Conservation (phyloP, 192 early-diverging fungal species). For the Backusella macrospora region DNA sequence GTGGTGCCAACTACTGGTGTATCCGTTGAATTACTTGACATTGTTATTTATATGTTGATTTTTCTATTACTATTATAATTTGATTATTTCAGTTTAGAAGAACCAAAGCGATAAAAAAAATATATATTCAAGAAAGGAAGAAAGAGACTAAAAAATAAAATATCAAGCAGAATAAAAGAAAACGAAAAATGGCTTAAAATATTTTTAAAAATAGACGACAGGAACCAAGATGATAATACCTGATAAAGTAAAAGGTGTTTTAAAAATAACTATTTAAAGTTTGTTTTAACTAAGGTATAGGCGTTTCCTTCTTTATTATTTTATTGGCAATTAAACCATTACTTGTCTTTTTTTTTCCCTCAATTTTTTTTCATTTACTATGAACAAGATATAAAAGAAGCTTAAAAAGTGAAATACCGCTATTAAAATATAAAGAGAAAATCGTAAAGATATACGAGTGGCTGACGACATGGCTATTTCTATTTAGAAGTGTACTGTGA, state of each 20-base stretch:
- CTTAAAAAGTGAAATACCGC: too few relatives aligned
- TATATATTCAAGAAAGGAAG: too few relatives aligned
- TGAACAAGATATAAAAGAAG: background rate
- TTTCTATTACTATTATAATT: background rate
- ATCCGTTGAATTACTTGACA: background rate
- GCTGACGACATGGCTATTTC: constrained; percentile 2
- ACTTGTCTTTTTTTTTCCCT: background rate
- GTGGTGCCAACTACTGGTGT: background rate
- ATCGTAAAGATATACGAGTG: background rate
- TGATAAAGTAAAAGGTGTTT: constrained; percentile 6
- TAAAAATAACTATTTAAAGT: constrained; percentile 13
- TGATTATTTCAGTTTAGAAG: background rate
- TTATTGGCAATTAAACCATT: too few relatives aligned
- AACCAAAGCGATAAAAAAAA: background rate
- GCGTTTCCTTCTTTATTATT: too few relatives aligned
- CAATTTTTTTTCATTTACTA: background rate
- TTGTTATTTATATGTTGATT: background rate
- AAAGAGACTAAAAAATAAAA: background rate
- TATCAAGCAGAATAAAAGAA: background rate
- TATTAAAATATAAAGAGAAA: too few relatives aligned
- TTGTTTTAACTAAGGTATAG: background rate
- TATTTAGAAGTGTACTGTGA: constrained; percentile 5
- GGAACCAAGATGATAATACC: background rate
- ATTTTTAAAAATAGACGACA: constrained; percentile 7
- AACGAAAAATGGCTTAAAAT: background rate